A percentile compares a stretch with the other conserved stretches of the same genome.
Conservation (phyloP, 805 yeast species). For the Metschnikowia vanudenii region DNA sequence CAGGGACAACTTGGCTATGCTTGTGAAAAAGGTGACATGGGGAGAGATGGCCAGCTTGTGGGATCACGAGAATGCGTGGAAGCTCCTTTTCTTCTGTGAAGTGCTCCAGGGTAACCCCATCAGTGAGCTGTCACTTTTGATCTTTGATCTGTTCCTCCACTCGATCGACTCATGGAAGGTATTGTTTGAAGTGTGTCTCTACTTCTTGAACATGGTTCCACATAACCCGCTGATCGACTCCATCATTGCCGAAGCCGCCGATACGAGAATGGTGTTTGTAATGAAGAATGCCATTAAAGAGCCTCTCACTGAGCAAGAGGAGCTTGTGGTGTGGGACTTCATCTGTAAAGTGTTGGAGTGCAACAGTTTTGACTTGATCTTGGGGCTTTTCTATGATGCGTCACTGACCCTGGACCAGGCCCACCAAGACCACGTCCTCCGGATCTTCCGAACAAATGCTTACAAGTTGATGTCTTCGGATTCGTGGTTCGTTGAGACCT, state of each 20-base stretch:
- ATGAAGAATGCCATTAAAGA: slow-evolving; percentile 6
- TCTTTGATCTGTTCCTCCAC: slow-evolving; percentile 13
- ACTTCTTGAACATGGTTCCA: slow-evolving; percentile 11
- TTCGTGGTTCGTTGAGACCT: slow-evolving; percentile 8
- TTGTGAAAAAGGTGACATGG: slow-evolving; percentile 8
- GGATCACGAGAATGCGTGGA: slow-evolving; percentile 13
- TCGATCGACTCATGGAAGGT: slow-evolving; percentile 14
- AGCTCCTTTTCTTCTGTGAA: slow-evolving; percentile 12
- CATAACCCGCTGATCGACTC: slow-evolving; percentile 12
- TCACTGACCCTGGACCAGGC: background rate
- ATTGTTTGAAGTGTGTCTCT: slow-evolving; percentile 10
- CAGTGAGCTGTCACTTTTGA: slow-evolving; percentile 6
- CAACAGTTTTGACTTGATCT: slow-evolving; percentile 10
- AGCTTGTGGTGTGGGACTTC: slow-evolving; percentile 13
- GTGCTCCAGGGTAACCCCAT: slow-evolving; percentile 9
- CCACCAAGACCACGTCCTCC: background rate
- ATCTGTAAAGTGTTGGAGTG: slow-evolving; percentile 11
- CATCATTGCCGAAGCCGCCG: slow-evolving; percentile 10
- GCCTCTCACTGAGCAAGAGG: slow-evolving; percentile 10
- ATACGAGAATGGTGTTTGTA: slow-evolving; percentile 11
- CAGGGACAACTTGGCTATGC: slow-evolving; percentile 1
- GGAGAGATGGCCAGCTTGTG: slow-evolving; percentile 4
- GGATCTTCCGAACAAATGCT: slow-evolving; percentile 6
- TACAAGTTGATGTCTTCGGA: slow-evolving; percentile 7
- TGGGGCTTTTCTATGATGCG: slow-evolving; percentile 14